These are phyloP conservation scores for Candida berthetii DNA, from an alignment of 805 yeast genomes.

Conservation along the genomic window DNA sequence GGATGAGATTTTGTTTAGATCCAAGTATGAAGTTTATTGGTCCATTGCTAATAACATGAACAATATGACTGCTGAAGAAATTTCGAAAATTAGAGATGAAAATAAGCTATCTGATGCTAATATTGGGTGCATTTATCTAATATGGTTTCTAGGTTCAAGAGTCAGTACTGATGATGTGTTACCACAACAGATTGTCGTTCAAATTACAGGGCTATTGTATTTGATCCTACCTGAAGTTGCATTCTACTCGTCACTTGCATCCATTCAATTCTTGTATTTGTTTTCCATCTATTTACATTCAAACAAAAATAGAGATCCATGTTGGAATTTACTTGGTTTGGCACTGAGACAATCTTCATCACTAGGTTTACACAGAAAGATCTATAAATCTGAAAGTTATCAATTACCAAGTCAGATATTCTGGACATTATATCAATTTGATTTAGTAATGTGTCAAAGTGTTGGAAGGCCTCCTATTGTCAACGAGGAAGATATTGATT, in stretches of 20 bases:
- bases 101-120: constrained; percentile 10
- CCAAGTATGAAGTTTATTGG: constrained; percentile 34
- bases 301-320: constrained; percentile 39
- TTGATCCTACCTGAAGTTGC: constrained; percentile 36
- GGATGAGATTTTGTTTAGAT: constrained; percentile 25
- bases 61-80: neutral
- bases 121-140: constrained; percentile 40
- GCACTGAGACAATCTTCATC: constrained; percentile 42
- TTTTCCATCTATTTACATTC: constrained; percentile 38
- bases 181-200: constrained; percentile 13
- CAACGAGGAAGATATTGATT: constrained; percentile 37
- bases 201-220: constrained; percentile 34
- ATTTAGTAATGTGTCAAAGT: constrained; percentile 33
- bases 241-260: constrained; percentile 36
- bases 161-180: constrained; percentile 15
- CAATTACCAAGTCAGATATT: constrained; percentile 26
- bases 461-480: constrained; percentile 41
- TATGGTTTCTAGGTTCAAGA: constrained; percentile 26
- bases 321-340: constrained; percentile 39
- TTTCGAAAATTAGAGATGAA: constrained; percentile 2
- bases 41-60: constrained; percentile 1
- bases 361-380: constrained; percentile 39
- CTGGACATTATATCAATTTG: constrained; percentile 39
- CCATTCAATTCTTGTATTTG: constrained; percentile 35
- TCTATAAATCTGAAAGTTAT: constrained; percentile 17